These are phyloP conservation scores for Botryotinia convoluta DNA, from an alignment of 2,329 filamentous ascomycete species.

Conservation along the genomic window DNA sequence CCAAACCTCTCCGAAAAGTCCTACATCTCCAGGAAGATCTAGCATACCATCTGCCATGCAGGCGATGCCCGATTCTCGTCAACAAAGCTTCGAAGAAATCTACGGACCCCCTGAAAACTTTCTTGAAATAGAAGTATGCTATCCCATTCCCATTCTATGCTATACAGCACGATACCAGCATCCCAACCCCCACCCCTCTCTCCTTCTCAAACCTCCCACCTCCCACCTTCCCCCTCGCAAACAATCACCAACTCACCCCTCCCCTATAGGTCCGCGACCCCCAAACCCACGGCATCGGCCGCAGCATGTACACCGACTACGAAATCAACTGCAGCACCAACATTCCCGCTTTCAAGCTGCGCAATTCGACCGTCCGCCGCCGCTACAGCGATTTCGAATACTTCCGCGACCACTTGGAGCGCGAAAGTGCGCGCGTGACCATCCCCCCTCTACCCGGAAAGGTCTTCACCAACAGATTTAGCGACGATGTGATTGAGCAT, in stretches of 20 bases:
- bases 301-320: constrained; percentile 98
- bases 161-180: constrained; percentile 8
- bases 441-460: constrained; percentile 96
- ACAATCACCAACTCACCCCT: constrained; percentile 20
- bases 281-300: constrained; percentile 88
- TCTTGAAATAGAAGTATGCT: constrained; percentile 86
- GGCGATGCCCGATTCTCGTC: constrained; percentile 69
- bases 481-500: constrained; percentile 96
- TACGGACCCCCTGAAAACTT: constrained; percentile 99
- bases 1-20: constrained; percentile 12
- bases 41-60: constrained; percentile 46
- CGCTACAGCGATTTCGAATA: constrained; percentile 99
- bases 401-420: constrained; percentile 96
- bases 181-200: constrained; percentile 3
- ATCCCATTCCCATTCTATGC: constrained; percentile 14
- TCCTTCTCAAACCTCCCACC: not conserved
- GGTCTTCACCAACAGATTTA: constrained; percentile 97
- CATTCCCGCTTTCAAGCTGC: constrained; percentile 97
- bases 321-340: constrained; percentile 98
- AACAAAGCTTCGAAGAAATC: constrained; percentile 98
- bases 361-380: constrained; percentile 80
- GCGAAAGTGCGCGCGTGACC: constrained; percentile 88
- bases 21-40: constrained; percentile 16
- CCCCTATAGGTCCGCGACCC: constrained; percentile 77
- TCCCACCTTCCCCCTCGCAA: constrained; percentile 7